Evolutionary conservation across 2,329 filamentous ascomycete genomes (phyloP).

Genomic region (Pseudogymnoascus sp.): DNA sequence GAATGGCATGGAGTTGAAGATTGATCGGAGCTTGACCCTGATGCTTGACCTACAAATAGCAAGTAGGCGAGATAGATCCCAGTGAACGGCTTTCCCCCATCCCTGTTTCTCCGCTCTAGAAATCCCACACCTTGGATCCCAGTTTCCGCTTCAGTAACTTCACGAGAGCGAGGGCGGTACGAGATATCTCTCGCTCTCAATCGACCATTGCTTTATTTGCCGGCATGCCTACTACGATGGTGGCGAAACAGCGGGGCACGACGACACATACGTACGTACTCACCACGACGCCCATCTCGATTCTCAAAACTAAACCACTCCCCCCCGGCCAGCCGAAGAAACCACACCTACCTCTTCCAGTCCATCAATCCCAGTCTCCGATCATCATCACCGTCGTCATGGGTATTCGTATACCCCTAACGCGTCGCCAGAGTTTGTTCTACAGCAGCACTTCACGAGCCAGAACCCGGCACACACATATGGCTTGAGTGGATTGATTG

Average conservation of each 20-base stretch:
- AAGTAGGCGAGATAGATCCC: background rate
- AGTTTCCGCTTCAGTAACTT: background rate
- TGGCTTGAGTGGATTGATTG: background rate
- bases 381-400: background rate
- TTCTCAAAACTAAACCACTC: too few species aligned
- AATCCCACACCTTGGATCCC: background rate
- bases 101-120: background rate
- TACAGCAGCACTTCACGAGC: background rate
- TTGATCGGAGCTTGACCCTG: background rate
- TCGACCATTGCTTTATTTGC: background rate
- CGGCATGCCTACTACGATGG: background rate
- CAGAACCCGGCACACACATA: background rate
- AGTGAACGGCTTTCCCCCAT: background rate
- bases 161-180: background rate
- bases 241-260: background rate
- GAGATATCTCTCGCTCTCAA: background rate
- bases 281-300: too few species aligned
- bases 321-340: background rate
- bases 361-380: background rate
- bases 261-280: background rate
- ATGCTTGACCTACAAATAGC: background rate
- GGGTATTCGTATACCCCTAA: background rate
- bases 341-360: background rate
- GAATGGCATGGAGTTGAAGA: background rate
- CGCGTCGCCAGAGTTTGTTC: background rate